Percentiles rank a stretch among this genome's conserved stretches.
phyloP scores from a whole-genome alignment of 2,329 filamentous ascomycete genomes.

The Nemania bipapillata region DNA sequence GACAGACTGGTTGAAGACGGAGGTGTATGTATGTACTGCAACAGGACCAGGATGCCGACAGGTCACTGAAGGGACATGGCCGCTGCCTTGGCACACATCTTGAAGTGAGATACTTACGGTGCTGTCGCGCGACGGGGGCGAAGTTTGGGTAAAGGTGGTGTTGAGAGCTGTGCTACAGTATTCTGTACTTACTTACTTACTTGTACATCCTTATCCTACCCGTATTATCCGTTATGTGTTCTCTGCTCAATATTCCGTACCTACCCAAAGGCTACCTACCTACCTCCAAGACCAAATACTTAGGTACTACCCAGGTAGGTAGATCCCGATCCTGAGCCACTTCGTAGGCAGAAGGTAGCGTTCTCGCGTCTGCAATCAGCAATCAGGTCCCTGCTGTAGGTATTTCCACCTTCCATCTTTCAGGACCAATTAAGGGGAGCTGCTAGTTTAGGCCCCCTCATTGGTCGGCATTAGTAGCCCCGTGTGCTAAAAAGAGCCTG shows the following conservation, averaged over 20 bases:
- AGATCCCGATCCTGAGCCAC: not conserved
- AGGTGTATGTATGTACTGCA: constrained; percentile 10
- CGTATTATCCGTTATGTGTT: not conserved
- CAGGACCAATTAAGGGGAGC: not conserved
- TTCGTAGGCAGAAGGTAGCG: too few relatives aligned
- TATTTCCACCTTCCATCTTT: not conserved
- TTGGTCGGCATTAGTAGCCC: constrained; percentile 17
- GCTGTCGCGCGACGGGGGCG: not conserved
- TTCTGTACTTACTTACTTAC: not conserved
- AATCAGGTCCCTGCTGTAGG: not conserved
- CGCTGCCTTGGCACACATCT: constrained; percentile 26
- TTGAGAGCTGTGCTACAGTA: not conserved
- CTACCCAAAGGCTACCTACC: not conserved
- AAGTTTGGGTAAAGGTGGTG: not conserved
- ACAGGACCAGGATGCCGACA: constrained; percentile 17
- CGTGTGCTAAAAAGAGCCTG: constrained; percentile 19
- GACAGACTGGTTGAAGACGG: constrained; percentile 7
- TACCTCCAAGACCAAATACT: not conserved
- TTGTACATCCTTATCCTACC: too few relatives aligned
- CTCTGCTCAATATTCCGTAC: too few relatives aligned
- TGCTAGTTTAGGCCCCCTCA: not conserved
- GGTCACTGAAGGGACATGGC: constrained; percentile 11
- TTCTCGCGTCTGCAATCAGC: not conserved
- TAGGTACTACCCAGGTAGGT: not conserved
- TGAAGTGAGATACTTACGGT: not conserved